Percentiles rank a stretch among this genome's conserved stretches.
These are phyloP conservation scores for Cryptococcus maquisensis DNA, from an alignment of 1,284 basidiomycete species.

Conservation along the genomic window DNA sequence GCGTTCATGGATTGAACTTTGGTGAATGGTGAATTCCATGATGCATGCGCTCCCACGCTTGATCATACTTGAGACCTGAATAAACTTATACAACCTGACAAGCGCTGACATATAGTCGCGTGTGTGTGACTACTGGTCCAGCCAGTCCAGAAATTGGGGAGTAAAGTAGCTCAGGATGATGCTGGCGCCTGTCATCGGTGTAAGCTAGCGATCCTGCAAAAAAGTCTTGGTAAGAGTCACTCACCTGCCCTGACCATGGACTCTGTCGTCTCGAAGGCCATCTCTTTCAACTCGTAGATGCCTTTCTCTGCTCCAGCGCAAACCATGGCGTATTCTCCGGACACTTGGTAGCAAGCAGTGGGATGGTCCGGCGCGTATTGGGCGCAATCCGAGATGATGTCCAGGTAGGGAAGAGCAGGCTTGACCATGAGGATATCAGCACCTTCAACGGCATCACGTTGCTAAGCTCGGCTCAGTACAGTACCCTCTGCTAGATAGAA, in stretches of 20 bases:
- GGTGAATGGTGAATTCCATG: too few species aligned
- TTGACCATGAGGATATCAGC: constrained; percentile 99
- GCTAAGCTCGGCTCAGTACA: constrained; percentile 51
- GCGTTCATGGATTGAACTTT: too few species aligned
- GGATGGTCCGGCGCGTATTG: constrained; percentile 79
- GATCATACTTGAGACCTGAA: too few species aligned
- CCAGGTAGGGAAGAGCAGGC: constrained; percentile 90
- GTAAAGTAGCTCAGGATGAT: constrained; percentile 93
- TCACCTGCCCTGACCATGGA: constrained; percentile 84
- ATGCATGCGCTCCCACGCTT: too few species aligned
- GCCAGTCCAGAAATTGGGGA: constrained; percentile 89
- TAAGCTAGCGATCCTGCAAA: not conserved
- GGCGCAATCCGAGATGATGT: constrained; percentile 86
- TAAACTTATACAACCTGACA: too few species aligned
- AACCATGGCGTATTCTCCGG: constrained; percentile 96
- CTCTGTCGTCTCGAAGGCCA: constrained; percentile 91
- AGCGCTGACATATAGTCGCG: not conserved
- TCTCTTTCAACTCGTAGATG: constrained; percentile 81
- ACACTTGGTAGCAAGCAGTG: constrained; percentile 92
- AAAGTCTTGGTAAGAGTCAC: constrained; percentile 29
- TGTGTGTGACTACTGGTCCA: constrained; percentile 52
- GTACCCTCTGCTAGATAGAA: too few species aligned
- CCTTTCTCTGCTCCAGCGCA: constrained; percentile 88
- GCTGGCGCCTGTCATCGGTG: constrained; percentile 62
- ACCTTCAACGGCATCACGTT: constrained; percentile 86